Conservation (phyloP, 441 rosid genomes). For the Kokia cookei region DNA sequence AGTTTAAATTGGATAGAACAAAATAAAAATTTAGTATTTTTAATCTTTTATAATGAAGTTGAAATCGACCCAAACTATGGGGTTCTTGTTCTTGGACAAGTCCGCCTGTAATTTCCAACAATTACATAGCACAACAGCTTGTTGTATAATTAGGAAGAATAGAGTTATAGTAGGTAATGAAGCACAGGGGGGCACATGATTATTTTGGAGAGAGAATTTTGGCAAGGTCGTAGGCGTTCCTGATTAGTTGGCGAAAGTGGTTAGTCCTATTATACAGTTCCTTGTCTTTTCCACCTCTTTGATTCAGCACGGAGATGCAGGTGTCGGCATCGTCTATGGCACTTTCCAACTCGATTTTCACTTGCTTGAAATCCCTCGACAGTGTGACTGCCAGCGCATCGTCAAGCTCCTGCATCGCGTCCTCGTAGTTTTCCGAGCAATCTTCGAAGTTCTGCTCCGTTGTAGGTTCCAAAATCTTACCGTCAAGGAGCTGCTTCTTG, state of each 20-base stretch:
- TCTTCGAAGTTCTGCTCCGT: conserved; percentile 15
- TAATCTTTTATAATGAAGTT: no score
- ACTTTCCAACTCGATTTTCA: not conserved
- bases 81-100: no score
- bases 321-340: conserved; percentile 7
- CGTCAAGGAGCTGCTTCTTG: not conserved
- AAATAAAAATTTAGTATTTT: no score
- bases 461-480: not conserved
- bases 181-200: not conserved
- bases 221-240: conserved; percentile 25
- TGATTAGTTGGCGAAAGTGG: conserved; percentile 25
- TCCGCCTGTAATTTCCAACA: not conserved
- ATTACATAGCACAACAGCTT: not conserved
- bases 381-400: conserved; percentile 8
- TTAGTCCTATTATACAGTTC: not conserved
- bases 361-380: conserved; percentile 5
- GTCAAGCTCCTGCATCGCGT: conserved; percentile 12
- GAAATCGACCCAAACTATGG: no score
- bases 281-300: not conserved
- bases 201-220: conserved; percentile 15
- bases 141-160: not conserved
- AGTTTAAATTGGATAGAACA: no score
- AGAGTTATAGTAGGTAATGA: not conserved
- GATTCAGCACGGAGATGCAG: not conserved
- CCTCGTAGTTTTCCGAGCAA: conserved; percentile 9